A percentile compares a stretch with the other conserved stretches of the same genome.
phyloP scores from a whole-genome alignment of 1,284 basidiomycete species.

The Ustilago shanxiensis region DNA sequence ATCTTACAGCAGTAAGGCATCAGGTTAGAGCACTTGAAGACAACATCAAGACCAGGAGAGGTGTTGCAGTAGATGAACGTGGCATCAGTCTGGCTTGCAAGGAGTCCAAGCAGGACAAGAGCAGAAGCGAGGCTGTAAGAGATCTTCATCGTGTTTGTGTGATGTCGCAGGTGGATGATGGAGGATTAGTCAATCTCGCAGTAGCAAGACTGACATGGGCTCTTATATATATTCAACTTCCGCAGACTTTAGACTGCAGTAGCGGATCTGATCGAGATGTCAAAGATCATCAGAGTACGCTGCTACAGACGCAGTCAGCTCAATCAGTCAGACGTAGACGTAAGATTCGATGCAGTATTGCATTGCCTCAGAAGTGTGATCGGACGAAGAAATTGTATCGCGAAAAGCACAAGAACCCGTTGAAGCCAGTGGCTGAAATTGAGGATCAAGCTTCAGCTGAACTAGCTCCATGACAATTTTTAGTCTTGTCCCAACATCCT shows the following conservation, averaged over 20 bases:
- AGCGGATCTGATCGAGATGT: too few relatives aligned
- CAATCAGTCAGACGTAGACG: too few relatives aligned
- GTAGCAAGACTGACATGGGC: neutral
- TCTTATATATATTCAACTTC: too few relatives aligned
- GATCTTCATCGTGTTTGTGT: neutral
- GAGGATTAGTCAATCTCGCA: too few relatives aligned
- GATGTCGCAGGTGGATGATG: neutral
- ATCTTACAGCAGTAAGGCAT: conserved; percentile 13
- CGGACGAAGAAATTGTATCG: too few relatives aligned
- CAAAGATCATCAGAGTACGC: too few relatives aligned
- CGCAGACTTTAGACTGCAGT: too few relatives aligned
- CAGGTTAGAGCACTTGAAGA: conserved; percentile 4
- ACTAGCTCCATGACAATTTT: neutral
- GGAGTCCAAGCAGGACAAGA: neutral
- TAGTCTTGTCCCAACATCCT: too few relatives aligned
- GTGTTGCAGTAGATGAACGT: conserved; percentile 15
- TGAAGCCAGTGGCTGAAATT: neutral
- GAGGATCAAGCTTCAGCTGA: neutral
- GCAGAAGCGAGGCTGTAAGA: neutral
- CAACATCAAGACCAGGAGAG: neutral
- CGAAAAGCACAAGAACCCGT: too few relatives aligned
- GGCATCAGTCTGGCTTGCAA: neutral
- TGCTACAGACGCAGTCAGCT: too few relatives aligned
- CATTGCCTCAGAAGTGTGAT: neutral
- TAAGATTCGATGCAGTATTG: neutral